Base-by-base conservation (phyloP, 2,329 filamentous ascomycete genomes). In the Claviceps africana region DNA sequence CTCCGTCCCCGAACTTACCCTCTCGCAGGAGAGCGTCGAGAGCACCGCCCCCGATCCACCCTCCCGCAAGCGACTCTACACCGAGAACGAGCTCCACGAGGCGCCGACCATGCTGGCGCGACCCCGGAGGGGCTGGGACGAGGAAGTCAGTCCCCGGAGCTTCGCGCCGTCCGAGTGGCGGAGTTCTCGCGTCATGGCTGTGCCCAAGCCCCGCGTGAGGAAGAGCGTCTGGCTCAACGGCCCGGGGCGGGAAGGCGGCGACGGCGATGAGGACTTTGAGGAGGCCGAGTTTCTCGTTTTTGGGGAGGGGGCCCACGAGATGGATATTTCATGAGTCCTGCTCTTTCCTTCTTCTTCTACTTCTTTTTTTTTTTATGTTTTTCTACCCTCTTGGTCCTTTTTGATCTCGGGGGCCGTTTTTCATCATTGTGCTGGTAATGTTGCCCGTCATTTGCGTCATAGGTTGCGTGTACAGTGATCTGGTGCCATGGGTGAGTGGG, bases 251-350 rank as follows among this genome's bases (percentile, higher is more conserved):
- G 75, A 79, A 60, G 78, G 77, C 56, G 65, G 67, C 56, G 64
- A 64, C 4, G 58, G 67, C 0, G 69, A 69, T 43, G 19, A 35
- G 19, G 83, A 88, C 62, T 88, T 88, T 63, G 81, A 77, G 53
- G 85, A 88, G 54, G 84, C 84, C 0, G 73, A 77, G 1, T 88
- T 88, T 54, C 63, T 83, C 51, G 78, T 80, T 52, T 70, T 61
- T 33, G 59, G 57, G 13, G 65, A 64, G 40, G 69, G 15, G 9
- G 8, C 70, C 28, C 64, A 71, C 47, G 70, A 74, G 13, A 71
- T 77, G 69, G 63, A 67, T 5, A 56, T 60, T n/a, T 54, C 54
- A 10, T 56, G 51, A 37, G 11, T 42, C 7, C 11, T 43, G 3
- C 33, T n/a, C 35, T 9, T 22, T 44, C 4, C 44, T 40, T 8